These are phyloP conservation scores for Saposhnikovia divaricata DNA, from an alignment of 129 eudicot genomes.

Conservation along the genomic window DNA sequence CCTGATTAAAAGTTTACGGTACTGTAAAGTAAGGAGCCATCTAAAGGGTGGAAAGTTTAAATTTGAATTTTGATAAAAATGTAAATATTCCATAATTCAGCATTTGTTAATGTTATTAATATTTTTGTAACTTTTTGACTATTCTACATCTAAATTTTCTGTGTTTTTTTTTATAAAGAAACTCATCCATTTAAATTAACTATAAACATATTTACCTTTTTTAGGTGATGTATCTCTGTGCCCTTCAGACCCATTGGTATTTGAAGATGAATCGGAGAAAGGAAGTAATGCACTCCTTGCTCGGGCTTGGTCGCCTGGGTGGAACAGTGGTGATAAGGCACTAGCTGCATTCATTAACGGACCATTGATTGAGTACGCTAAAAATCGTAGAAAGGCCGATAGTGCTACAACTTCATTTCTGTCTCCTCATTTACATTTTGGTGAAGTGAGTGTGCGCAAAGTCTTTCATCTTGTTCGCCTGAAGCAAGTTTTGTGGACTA, in stretches of 20 bases:
- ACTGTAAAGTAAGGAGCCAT: background rate
- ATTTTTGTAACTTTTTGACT: too few relatives aligned
- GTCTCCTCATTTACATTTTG: conserved; percentile 93
- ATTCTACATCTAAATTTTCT: too few relatives aligned
- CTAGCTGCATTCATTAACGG: conserved; percentile 74
- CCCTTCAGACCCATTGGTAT: conserved; percentile 53
- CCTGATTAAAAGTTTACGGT: background rate
- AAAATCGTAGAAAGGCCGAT: conserved; percentile 76
- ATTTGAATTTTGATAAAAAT: background rate
- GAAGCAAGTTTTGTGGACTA: conserved; percentile 81
- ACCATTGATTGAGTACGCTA: conserved; percentile 64
- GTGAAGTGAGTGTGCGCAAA: conserved; percentile 89
- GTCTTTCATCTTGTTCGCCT: conserved; percentile 85
- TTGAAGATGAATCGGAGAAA: conserved; percentile 80
- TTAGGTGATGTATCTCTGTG: conserved; percentile 76
- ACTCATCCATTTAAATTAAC: background rate
- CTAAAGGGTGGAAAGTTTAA: background rate
- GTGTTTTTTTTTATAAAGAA: background rate
- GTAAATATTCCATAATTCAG: background rate
- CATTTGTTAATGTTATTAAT: background rate
- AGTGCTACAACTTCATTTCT: conserved; percentile 89
- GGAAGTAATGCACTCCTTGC: conserved; percentile 96
- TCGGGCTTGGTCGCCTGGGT: conserved; percentile 98
- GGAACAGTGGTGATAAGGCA: conserved; percentile 94
- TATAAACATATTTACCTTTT: background rate